Conservation (phyloP, 192 early-diverging fungal genomes). For the Dispira simplex region DNA sequence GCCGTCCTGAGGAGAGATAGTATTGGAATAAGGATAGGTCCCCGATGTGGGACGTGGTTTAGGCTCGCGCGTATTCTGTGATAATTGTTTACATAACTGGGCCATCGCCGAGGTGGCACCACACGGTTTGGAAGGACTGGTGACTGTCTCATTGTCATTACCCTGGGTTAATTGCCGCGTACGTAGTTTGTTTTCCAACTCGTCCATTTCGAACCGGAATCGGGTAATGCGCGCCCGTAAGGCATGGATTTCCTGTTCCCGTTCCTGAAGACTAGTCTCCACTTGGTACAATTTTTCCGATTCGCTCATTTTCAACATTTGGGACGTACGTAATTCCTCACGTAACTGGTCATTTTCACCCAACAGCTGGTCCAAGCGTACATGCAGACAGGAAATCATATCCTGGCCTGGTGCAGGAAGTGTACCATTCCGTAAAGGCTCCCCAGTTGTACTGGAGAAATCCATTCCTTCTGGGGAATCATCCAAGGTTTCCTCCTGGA, state of each 20-base stretch:
- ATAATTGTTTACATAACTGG: too few relatives aligned
- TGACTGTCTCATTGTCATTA: too few relatives aligned
- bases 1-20: too few relatives aligned
- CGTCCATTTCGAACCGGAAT: constrained; percentile 19
- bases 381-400: constrained; percentile 4
- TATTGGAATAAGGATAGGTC: too few relatives aligned
- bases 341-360: constrained; percentile 12
- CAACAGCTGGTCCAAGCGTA: constrained; percentile 16
- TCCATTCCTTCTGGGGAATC: background rate
- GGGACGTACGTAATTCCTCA: constrained; percentile 14
- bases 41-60: too few relatives aligned
- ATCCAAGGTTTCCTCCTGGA: background rate
- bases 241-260: constrained; percentile 18
- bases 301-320: constrained; percentile 19
- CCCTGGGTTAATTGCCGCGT: too few relatives aligned
- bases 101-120: too few relatives aligned
- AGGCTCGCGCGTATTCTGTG: too few relatives aligned
- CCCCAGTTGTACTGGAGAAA: background rate
- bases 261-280: constrained; percentile 16
- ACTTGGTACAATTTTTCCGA: constrained; percentile 20
- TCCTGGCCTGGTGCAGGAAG: background rate
- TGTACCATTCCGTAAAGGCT: background rate
- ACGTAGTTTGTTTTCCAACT: background rate
- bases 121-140: too few relatives aligned
- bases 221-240: constrained; percentile 13